A percentile compares a stretch with the other conserved stretches of the same genome.
phyloP scores from a whole-genome alignment of 176 grass and related monocot genomes.

The Tillandsia fasciculata region DNA sequence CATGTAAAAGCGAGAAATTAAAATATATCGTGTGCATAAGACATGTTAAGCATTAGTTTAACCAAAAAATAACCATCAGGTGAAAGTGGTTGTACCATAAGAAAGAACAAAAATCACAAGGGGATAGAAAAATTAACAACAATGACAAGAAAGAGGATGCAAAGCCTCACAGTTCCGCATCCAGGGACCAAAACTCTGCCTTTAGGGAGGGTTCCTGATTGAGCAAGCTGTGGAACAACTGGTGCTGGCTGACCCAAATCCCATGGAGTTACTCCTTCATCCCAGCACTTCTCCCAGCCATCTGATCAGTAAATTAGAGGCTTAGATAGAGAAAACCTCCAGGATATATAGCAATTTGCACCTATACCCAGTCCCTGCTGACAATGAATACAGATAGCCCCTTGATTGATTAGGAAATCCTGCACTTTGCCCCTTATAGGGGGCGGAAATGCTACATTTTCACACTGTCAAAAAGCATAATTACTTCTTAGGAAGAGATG shows the following conservation, averaged over 20 bases:
- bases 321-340: not conserved
- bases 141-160: not conserved
- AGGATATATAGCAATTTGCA: not conserved
- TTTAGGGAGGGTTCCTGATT: constrained; percentile 54
- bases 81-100: not conserved
- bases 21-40: not conserved
- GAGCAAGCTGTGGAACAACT: constrained; percentile 42
- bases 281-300: constrained; percentile 78
- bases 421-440: too few species aligned
- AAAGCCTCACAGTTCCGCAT: constrained; percentile 54
- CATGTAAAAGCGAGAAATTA: not conserved
- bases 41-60: not conserved
- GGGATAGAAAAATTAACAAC: not conserved
- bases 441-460: too few species aligned
- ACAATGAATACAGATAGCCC: too few species aligned
- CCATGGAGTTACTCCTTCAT: constrained; percentile 63
- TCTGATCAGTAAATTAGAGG: constrained; percentile 26
- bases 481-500: too few species aligned
- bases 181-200: constrained; percentile 78
- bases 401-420: too few species aligned
- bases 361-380: not conserved
- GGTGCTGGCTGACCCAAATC: constrained; percentile 71
- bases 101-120: not conserved
- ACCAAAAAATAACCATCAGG: not conserved
- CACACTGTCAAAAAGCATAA: too few species aligned